Conservation (phyloP, 2,329 filamentous ascomycete species). For the Erysiphe pulchra region DNA sequence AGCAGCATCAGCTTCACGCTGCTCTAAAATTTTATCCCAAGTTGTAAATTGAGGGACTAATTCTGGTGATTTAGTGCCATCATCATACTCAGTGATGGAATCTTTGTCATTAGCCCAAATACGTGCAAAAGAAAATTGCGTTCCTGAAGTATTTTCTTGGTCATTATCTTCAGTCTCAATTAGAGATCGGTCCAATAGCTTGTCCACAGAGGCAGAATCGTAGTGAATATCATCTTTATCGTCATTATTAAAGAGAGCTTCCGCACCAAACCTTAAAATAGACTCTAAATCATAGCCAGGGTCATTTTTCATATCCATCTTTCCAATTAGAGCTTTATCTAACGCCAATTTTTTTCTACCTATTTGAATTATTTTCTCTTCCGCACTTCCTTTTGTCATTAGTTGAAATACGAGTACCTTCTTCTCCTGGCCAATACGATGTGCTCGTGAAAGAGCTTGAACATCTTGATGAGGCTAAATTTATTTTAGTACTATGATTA, state of each 20-base stretch:
- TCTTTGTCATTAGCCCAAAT: slow-evolving; percentile 75
- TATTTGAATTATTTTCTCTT: slow-evolving; percentile 91
- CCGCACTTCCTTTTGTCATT: slow-evolving; percentile 66
- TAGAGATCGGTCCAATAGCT: slow-evolving; percentile 65
- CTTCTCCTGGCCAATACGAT: slow-evolving; percentile 87
- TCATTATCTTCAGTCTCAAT: slow-evolving; percentile 44
- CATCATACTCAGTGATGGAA: slow-evolving; percentile 35
- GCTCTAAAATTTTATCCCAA: slow-evolving; percentile 74
- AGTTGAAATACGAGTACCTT: slow-evolving; percentile 91
- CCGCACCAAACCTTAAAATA: slow-evolving; percentile 67
- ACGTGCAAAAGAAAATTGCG: slow-evolving; percentile 67
- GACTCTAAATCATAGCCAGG: slow-evolving; percentile 59
- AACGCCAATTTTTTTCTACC: slow-evolving; percentile 89
- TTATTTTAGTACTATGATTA: slow-evolving; percentile 18
- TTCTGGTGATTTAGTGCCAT: slow-evolving; percentile 24
- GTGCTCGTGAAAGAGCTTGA: slow-evolving; percentile 78
- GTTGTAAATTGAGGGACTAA: slow-evolving; percentile 37
- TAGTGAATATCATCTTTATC: slow-evolving; percentile 54
- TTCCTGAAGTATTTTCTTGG: slow-evolving; percentile 39
- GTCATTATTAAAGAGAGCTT: slow-evolving; percentile 60
- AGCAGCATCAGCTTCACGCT: slow-evolving; percentile 57
- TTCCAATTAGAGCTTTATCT: slow-evolving; percentile 83
- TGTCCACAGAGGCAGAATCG: slow-evolving; percentile 60
- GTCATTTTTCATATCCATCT: slow-evolving; percentile 65
- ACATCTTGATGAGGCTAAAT: slow-evolving; percentile 68